Conservation (phyloP, 768 basidiomycete species). For the Lepiota venenata region DNA sequence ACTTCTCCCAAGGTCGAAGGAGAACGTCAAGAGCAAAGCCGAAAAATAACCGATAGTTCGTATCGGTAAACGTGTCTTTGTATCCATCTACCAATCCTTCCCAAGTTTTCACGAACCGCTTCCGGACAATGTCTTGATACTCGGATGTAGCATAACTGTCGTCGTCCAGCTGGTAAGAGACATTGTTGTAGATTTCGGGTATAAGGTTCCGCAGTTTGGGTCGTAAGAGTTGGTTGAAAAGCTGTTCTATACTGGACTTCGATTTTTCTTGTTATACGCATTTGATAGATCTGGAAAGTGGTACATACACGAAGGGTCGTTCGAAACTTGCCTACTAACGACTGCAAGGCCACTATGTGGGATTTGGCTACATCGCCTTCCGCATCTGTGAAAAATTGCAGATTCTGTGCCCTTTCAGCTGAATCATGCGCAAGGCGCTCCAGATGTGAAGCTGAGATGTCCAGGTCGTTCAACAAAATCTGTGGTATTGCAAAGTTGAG, state of each 20-base stretch:
- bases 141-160: constrained; percentile 82
- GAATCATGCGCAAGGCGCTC: constrained; percentile 77
- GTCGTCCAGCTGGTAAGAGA: constrained; percentile 87
- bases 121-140: constrained; percentile 81
- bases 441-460: constrained; percentile 85
- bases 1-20: constrained; percentile 95
- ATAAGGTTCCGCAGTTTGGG: constrained; percentile 84
- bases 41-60: constrained; percentile 85
- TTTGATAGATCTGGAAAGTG: not conserved
- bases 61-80: constrained; percentile 84
- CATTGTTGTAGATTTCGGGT: constrained; percentile 86
- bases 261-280: not conserved
- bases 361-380: constrained; percentile 51
- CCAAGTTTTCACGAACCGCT: constrained; percentile 90
- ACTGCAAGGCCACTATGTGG: constrained; percentile 46
- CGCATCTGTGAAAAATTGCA: constrained; percentile 62
- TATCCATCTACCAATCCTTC: constrained; percentile 83
- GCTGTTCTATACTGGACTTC: constrained; percentile 84
- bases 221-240: constrained; percentile 92
- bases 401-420: constrained; percentile 45
- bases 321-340: constrained; percentile 62
- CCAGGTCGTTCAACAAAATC: constrained; percentile 93
- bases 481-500: constrained; percentile 26
- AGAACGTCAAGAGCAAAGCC: constrained; percentile 82
- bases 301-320: constrained; percentile 64